Conservation (phyloP, 2,329 filamentous ascomycete genomes). For the Phoma herbarum region DNA sequence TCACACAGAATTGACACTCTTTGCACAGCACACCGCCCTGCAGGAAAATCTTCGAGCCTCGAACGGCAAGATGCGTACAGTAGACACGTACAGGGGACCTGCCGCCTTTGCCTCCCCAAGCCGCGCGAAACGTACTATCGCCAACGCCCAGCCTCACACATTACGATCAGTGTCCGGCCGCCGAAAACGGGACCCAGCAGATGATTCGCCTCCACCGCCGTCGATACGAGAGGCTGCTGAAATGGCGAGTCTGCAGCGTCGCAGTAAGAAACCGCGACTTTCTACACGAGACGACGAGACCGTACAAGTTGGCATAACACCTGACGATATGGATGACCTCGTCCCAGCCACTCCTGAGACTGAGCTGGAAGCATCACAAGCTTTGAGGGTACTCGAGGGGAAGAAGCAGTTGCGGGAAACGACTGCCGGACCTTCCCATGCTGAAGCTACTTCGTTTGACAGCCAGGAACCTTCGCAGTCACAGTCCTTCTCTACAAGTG, state of each 20-base stretch:
- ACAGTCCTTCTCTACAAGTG: constrained; percentile 36
- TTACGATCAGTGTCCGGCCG: constrained; percentile 42
- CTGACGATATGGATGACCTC: constrained; percentile 46
- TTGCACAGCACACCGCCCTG: constrained; percentile 54
- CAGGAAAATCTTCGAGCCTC: constrained; percentile 56
- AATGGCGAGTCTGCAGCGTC: constrained; percentile 59
- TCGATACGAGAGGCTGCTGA: constrained; percentile 64
- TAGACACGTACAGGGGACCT: constrained; percentile 51
- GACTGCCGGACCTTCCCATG: constrained; percentile 35
- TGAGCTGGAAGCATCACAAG: constrained; percentile 38
- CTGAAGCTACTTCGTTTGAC: constrained; percentile 23
- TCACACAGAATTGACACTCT: constrained; percentile 32
- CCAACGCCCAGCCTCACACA: constrained; percentile 29
- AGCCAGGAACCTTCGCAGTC: constrained; percentile 30
- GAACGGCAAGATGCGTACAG: constrained; percentile 57
- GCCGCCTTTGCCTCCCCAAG: constrained; percentile 55
- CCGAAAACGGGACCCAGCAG: constrained; percentile 54
- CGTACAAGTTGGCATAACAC: constrained; percentile 35
- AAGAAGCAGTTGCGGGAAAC: constrained; percentile 39
- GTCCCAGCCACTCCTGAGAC: constrained; percentile 52
- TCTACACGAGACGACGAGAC: constrained; percentile 35
- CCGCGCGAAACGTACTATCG: constrained; percentile 45
- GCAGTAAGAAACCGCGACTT: constrained; percentile 59
- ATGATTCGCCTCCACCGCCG: constrained; percentile 58
- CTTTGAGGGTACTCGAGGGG: constrained; percentile 33